Evolutionary conservation across 192 early-diverging fungal genomes (phyloP), one percentile per base, ranked within the genome.

Genomic region (Coemansia aciculifera): DNA sequence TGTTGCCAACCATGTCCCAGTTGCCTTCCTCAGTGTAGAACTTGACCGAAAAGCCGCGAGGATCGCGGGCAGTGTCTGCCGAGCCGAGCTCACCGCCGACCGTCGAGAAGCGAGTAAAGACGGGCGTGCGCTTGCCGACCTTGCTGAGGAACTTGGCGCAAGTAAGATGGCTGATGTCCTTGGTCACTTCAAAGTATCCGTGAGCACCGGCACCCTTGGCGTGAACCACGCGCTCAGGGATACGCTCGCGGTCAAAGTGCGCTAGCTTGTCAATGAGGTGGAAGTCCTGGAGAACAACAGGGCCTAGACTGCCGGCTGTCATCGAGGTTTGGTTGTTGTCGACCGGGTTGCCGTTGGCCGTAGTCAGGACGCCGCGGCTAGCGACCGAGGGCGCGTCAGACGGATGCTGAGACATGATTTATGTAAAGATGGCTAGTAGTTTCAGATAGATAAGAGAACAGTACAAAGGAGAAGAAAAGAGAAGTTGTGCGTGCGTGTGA

Each of bases 21-120:
- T 90, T 93, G 68, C 89, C 88, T 73, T 94, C 92, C 71, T 92
- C 91, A 27, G 92, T 94, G 81, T 92, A 94, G 84, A 92, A 92
- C 86, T 93, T 92, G 75, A 91, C 72, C 21, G 91, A 86, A 44
- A 94, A 93, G 7, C 91, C 93, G 63, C 93, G 90, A 21, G 90
- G 90, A 66, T 94, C 93, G 54, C 91, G 86, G 36, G 86, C 87
- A 32, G 92, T 90, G 68, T 94, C 92, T 23, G 89, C 88, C 36
- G 84, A 85, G 36, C 92, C 92, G 44, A 82, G 85, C 79, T 88
- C 88, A 64, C 92, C 93, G 67, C 85, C 87, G 17, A 94, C 91
- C 9, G 90, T 92, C 12, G 91, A 92, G 81, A 94, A 91, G 44
- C 93, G 89, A 4, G 85, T 81, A 75, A 94, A 94, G 23, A 92